These are phyloP conservation scores for Cafeteria roenbergensis DNA, from an alignment of 108 stramenopile species.

Conservation along the genomic window DNA sequence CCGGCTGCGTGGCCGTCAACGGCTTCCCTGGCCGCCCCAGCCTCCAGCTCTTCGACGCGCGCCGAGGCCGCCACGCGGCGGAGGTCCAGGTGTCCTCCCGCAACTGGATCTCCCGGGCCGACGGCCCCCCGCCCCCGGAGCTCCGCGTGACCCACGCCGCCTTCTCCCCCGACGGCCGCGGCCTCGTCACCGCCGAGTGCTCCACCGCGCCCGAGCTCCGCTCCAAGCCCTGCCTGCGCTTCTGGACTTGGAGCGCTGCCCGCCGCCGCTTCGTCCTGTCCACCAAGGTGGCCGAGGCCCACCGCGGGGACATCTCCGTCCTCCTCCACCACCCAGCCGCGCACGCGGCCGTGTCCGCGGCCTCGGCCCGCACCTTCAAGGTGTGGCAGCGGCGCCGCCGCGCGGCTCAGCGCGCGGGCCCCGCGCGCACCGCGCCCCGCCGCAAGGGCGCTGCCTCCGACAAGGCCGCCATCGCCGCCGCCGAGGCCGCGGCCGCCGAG, in stretches of 20 bases:
- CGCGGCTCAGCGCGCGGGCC: no score
- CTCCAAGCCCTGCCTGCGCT: not conserved
- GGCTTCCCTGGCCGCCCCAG: no score
- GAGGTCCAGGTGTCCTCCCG: not conserved
- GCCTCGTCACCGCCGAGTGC: not conserved
- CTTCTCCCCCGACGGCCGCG: not conserved
- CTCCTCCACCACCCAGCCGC: not conserved
- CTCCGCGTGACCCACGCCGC: not conserved
- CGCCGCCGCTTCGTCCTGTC: not conserved
- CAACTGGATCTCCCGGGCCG: not conserved
- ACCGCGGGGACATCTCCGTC: not conserved
- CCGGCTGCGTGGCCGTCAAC: no score
- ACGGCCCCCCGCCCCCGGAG: not conserved
- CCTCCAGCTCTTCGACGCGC: no score
- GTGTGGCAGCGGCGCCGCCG: not conserved
- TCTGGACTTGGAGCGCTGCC: not conserved
- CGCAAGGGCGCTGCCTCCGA: not conserved
- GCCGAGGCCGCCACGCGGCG: no score
- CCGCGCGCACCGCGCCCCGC: no score
- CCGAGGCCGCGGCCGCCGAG: not conserved
- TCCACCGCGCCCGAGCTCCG: not conserved
- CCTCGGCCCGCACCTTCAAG: not conserved
- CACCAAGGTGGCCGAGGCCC: not conserved
- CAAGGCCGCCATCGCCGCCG: no score
- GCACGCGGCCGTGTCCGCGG: not conserved